Evolutionary conservation across 768 basidiomycete species (phyloP).

Genomic region (Suillus cothurnatus): DNA sequence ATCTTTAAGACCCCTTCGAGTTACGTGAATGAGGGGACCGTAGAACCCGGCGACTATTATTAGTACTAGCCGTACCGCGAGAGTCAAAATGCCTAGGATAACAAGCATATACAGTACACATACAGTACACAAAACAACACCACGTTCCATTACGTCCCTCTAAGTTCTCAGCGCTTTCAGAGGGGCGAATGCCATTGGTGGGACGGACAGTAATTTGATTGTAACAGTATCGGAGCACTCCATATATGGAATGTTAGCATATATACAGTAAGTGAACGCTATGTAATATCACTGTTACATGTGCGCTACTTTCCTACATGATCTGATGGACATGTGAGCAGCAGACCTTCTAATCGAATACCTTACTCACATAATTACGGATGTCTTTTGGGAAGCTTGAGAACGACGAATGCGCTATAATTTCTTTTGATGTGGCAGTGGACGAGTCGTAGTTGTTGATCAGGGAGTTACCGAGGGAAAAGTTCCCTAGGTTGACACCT

Average conservation of each 20-base stretch:
- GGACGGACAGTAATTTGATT: not conserved
- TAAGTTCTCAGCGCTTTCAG: not conserved
- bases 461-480: slow-evolving; percentile 23
- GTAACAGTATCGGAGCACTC: not conserved
- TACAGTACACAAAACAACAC: not conserved
- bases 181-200: not conserved
- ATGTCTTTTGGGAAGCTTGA: slow-evolving; percentile 33
- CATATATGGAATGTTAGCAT: slow-evolving; percentile 8
- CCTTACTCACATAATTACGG: slow-evolving; percentile 36
- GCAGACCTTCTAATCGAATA: not conserved
- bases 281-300: slow-evolving; percentile 7
- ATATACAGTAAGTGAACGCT: not conserved
- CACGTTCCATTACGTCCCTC: not conserved
- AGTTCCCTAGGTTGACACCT: slow-evolving; percentile 29
- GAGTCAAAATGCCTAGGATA: not conserved
- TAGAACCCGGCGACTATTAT: not conserved
- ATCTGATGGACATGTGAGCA: slow-evolving; percentile 21
- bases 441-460: slow-evolving; percentile 15
- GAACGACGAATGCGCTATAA: slow-evolving; percentile 19
- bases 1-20: too few species aligned
- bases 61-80: too few species aligned
- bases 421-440: slow-evolving; percentile 9
- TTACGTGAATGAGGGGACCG: too few species aligned
- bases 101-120: not conserved
- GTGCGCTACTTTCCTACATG: slow-evolving; percentile 18